Percentiles rank a stretch among this genome's conserved stretches.
phyloP scores from a whole-genome alignment of 2,329 filamentous ascomycete genomes.

The Beauveria sp. region DNA sequence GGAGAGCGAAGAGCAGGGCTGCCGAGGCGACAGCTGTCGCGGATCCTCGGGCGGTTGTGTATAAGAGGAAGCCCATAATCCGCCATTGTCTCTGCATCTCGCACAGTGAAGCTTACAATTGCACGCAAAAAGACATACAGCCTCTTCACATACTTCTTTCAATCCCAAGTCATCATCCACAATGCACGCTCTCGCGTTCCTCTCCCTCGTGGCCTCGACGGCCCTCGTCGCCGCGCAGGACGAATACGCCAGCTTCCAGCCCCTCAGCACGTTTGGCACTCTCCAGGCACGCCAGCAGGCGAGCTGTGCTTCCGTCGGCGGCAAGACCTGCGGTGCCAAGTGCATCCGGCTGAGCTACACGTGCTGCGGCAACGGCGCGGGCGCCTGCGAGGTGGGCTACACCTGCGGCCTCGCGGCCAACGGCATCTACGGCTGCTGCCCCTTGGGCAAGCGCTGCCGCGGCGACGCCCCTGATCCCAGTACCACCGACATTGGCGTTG shows the following conservation, averaged over 20 bases:
- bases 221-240: constrained; percentile 7
- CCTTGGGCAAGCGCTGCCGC: constrained; percentile 13
- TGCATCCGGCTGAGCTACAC: constrained; percentile 14
- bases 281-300: constrained; percentile 1
- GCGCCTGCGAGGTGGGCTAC: constrained; percentile 13
- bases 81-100: background rate
- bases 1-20: background rate
- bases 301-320: background rate
- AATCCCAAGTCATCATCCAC: background rate
- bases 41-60: background rate
- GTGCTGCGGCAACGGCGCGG: constrained; percentile 15
- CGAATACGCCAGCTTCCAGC: background rate
- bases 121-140: background rate
- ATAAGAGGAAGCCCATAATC: background rate
- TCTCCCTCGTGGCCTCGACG: constrained; percentile 3
- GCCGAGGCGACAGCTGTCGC: background rate
- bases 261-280: background rate
- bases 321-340: constrained; percentile 14
- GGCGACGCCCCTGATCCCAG: constrained; percentile 14
- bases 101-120: too few relatives aligned
- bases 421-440: constrained; percentile 16
- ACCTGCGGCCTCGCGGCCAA: constrained; percentile 15
- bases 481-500: background rate
- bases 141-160: background rate
- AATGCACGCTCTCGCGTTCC: constrained; percentile 1